Evolutionary conservation across 176 grass and related monocot genomes (phyloP), one percentile per base, ranked within the genome.

Genomic region (Tillandsia leiboldiana): DNA sequence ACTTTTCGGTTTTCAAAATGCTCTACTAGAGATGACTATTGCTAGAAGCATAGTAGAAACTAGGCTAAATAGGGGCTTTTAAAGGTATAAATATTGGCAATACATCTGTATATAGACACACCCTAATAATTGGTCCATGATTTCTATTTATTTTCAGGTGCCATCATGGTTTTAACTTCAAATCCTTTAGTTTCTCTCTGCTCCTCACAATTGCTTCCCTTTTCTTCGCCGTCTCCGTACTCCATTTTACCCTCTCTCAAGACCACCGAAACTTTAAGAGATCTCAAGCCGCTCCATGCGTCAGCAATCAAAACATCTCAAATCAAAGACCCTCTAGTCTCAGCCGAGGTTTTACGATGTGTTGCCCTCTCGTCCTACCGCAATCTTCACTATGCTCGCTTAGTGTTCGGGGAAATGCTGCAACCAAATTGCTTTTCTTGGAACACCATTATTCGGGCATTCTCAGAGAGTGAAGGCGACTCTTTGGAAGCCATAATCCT

Each of bases 381-480:
- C 9, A 68, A 83, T 68, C 67, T 83, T 10, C 2, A 42, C 3
- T 77, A 77, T 27, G 80, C 73, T 13, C 74, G 58, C 62, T 66
- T 26, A 7, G 57, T 83, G 80, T 83, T 83, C 58, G 73, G 72
- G 57, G 26, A 68, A 77, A 83, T 83, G 80, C 67, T 68, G 23
- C 50, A 77, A 10, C 80, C 74, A 49, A 83, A 83, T 51, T 66
- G 69, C 61, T 83, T 83, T 59, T 83, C 68, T 54, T 83, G 80
- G 80, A 83, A 83, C 68, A 83, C 68, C 67, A 49, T 83, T 56
- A 77, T 83, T 59, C 59, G 80, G 17, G 74, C 80, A 12, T 76
- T 77, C n/a, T 23, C 74, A 3, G 80, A 83, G 68, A 73, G 28
- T 4, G 68, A 83, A 9, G 62, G 48, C 50, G n/a, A 47, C 50